A percentile compares a stretch with the other conserved stretches of the same genome.
phyloP scores from a whole-genome alignment of 106 monocot genomes.

The Phalaenopsis equestris region DNA sequence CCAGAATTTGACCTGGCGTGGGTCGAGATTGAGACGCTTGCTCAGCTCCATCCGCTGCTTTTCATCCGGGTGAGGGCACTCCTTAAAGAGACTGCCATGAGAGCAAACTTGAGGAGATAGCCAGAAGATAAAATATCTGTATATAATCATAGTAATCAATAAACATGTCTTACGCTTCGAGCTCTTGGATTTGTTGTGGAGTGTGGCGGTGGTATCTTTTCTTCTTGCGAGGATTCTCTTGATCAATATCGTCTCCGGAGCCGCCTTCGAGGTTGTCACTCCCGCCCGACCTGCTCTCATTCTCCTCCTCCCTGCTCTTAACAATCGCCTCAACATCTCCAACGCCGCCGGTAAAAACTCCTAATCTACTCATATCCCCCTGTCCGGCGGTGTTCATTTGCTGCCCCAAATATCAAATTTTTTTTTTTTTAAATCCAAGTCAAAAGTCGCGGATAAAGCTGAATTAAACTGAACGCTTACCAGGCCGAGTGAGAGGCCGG shows the following conservation, averaged over 20 bases:
- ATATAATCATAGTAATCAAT: background rate
- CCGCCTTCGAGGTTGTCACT: conserved; percentile 39
- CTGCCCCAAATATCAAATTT: background rate
- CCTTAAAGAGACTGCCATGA: conserved; percentile 34
- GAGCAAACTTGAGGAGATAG: background rate
- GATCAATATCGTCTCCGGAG: conserved; percentile 37
- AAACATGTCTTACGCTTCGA: conserved; percentile 33
- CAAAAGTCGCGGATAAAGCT: background rate
- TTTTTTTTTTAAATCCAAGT: background rate
- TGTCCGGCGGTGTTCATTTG: background rate
- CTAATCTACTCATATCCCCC: background rate
- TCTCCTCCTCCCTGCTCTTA: conserved; percentile 14
- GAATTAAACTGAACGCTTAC: conserved; percentile 21
- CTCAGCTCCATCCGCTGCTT: conserved; percentile 84
- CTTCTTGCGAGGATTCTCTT: conserved; percentile 35
- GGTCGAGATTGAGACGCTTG: conserved; percentile 51
- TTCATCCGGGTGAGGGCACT: conserved; percentile 92
- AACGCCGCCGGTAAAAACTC: background rate
- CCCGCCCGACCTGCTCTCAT: conserved; percentile 42
- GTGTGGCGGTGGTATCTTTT: conserved; percentile 57
- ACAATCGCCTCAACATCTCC: background rate
- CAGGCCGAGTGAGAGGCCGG: conserved; percentile 71
- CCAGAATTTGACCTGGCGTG: conserved; percentile 96
- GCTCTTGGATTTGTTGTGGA: conserved; percentile 54
- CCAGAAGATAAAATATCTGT: background rate